Evolutionary conservation across 352 stramenopile species (phyloP).

Genomic region (Phytophthora hybrid): DNA sequence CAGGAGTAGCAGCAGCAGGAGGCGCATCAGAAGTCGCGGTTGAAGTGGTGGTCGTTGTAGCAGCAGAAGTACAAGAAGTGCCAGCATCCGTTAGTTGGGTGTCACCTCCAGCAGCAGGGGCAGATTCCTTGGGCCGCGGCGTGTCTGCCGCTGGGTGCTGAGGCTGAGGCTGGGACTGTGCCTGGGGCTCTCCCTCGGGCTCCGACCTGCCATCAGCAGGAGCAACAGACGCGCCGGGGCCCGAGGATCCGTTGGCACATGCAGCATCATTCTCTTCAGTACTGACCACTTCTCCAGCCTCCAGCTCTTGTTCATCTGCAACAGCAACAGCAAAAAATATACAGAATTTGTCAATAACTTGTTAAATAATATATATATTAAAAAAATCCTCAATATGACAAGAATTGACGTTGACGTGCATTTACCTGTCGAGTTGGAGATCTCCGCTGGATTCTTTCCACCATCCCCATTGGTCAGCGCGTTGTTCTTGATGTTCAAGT

Average conservation of each 20-base stretch:
- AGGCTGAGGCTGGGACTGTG: conserved; percentile 14
- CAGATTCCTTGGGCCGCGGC: conserved; percentile 28
- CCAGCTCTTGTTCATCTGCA: conserved; percentile 60
- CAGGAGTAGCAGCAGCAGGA: conserved; percentile 2
- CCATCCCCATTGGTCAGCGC: conserved; percentile 15
- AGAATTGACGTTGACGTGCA: not conserved
- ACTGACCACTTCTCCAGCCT: conserved; percentile 73
- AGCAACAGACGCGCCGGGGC: conserved; percentile 32
- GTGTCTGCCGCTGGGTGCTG: conserved; percentile 26
- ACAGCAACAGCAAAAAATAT: not conserved
- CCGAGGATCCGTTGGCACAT: conserved; percentile 36
- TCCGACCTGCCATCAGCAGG: conserved; percentile 28
- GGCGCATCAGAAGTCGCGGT: conserved; percentile 4
- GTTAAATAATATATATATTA: not conserved
- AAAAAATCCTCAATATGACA: conserved; percentile 3
- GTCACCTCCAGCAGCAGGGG: conserved; percentile 29
- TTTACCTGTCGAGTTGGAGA: conserved; percentile 68
- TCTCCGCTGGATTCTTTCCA: conserved; percentile 34
- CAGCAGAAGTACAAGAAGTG: conserved; percentile 38
- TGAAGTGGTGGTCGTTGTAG: conserved; percentile 15
- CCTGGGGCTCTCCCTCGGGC: conserved; percentile 27
- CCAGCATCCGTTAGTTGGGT: conserved; percentile 49
- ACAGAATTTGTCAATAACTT: not conserved
- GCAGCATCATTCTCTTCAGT: conserved; percentile 41
- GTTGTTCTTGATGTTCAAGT: conserved; percentile 62